Evolutionary conservation across 108 stramenopile genomes (phyloP), one percentile per base, ranked within the genome.

Genomic region (Cyclotella baltica): DNA sequence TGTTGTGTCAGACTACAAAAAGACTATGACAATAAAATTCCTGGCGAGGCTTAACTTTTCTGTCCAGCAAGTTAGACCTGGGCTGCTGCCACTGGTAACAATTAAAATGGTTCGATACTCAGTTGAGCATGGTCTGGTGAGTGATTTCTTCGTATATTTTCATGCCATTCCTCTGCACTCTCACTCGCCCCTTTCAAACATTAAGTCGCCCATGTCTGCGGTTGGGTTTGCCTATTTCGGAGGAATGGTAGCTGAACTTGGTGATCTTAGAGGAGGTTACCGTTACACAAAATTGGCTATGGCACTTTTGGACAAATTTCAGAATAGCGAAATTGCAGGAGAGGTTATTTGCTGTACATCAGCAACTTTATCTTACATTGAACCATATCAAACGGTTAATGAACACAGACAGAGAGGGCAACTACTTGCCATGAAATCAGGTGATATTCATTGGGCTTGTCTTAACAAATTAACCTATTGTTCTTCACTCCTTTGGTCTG

Each of bases 181-280:
- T 43, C 40, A 43, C 8, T 8, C 8, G 40, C 40, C n/a, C n/a
- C n/a, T n/a, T n/a, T n/a, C n/a, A n/a, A n/a, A n/a, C n/a, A n/a
- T n/a, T n/a, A n/a, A n/a, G n/a, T 43, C 51, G 22, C 70, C 70
- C 4, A 48, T 71, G 16, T 77, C 70, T n/a, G 33, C 76, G 2
- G 9, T 63, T 43, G 76, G 16, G 25, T 77, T 77, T 40, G 76
- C 43, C 5, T 52, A 36, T 18, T 77, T 61, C 38, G 58, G 70
- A 23, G 31, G 18, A 40, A 35, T 71, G 22, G 38, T 77, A 29
- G 48, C 48, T 4, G n/a, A 25, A 19, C 19, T 71, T 18, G 47
- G 38, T 27, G 31, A 72, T 22, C n/a, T 71, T 4, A 20, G 20
- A 27, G 71, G 52, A 43, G 69, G 70, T 28, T 33, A 71, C 25